Evolutionary conservation across 441 rosid species (phyloP).

Genomic region (Manihot esculenta): DNA sequence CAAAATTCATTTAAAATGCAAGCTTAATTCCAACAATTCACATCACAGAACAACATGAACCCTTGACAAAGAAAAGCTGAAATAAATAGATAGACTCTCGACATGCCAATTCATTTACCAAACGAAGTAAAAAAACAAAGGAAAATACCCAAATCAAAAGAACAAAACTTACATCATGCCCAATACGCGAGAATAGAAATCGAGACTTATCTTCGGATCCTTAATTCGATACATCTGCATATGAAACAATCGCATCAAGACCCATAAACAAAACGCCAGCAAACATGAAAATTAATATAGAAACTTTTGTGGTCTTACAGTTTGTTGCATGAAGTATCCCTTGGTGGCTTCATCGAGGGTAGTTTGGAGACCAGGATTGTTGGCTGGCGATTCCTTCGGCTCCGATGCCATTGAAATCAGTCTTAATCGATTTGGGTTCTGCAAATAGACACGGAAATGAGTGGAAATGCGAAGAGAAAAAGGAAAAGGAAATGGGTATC

Average conservation of each 20-base stretch:
- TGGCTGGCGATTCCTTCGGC: slow-evolving; percentile 63
- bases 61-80: too few species aligned
- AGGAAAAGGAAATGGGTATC: neutral
- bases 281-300: too few species aligned
- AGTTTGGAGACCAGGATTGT: slow-evolving; percentile 70
- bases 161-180: slow-evolving; percentile 84
- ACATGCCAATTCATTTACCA: too few species aligned
- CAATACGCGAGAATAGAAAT: slow-evolving; percentile 84
- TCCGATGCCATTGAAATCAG: slow-evolving; percentile 67
- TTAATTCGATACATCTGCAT: slow-evolving; percentile 86
- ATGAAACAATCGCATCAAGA: neutral
- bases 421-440: slow-evolving; percentile 40
- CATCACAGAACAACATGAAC: too few species aligned
- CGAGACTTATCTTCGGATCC: slow-evolving; percentile 86
- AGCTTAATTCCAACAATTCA: too few species aligned
- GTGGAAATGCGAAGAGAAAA: neutral
- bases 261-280: too few species aligned
- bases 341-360: slow-evolving; percentile 69
- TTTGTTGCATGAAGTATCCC: slow-evolving; percentile 88
- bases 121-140: neutral
- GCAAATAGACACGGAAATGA: slow-evolving; percentile 20
- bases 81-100: neutral
- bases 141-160: neutral
- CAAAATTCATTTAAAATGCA: neutral
- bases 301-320: slow-evolving; percentile 36